Percentiles rank a stretch among this genome's conserved stretches.
These are phyloP conservation scores for Delitschia confertaspora DNA, from an alignment of 495 filamentous ascomycete species.

Conservation along the genomic window DNA sequence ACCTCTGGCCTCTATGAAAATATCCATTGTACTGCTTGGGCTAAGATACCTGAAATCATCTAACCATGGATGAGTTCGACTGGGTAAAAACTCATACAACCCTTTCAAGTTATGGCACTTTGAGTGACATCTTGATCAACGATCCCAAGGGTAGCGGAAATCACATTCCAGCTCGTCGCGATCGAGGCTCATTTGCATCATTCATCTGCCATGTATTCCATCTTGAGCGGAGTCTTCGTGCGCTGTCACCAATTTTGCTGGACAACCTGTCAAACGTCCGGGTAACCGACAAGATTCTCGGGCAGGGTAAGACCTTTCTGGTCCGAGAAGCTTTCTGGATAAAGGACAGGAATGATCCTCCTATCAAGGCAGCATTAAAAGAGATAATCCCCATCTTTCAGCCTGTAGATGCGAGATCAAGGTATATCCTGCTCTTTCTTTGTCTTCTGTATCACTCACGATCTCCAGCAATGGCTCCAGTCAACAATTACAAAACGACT, in stretches of 20 bases:
- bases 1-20: too few species aligned
- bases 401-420: background rate
- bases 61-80: conserved; percentile 1
- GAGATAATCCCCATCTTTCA: background rate
- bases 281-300: background rate
- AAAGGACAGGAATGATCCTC: conserved; percentile 1
- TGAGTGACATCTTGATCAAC: background rate
- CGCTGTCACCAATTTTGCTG: background rate
- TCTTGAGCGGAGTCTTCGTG: conserved; percentile 1
- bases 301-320: background rate
- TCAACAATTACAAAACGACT: background rate
- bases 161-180: too few species aligned
- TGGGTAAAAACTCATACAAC: background rate
- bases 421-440: too few species aligned
- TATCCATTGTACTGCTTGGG: background rate
- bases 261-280: background rate
- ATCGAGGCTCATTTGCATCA: background rate
- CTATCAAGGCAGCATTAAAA: background rate
- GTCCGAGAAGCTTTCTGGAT: background rate
- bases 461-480: background rate
- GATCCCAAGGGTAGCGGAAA: too few species aligned
- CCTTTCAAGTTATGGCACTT: background rate
- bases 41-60: background rate
- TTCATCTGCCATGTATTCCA: conserved; percentile 9
- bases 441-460: too few species aligned